These are phyloP conservation scores for Phytophthora citrophthora DNA, from an alignment of 352 stramenopile genomes.

Conservation along the genomic window DNA sequence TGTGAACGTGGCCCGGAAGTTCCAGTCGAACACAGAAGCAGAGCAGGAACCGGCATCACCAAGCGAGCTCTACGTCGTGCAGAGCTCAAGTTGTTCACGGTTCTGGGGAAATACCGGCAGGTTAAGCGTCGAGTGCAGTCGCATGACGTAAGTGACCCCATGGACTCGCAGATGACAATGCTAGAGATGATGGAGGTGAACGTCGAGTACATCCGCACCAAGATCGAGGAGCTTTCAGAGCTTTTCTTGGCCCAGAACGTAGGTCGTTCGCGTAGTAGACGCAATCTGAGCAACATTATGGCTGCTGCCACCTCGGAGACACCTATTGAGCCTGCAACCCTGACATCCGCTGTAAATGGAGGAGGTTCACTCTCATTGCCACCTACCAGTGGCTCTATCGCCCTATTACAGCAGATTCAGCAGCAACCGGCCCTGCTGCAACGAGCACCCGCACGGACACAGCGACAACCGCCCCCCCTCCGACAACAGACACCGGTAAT, in stretches of 20 bases:
- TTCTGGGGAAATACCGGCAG: conserved; percentile 61
- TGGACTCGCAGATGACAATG: conserved; percentile 88
- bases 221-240: conserved; percentile 73
- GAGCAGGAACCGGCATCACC: conserved; percentile 3
- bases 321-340: background rate
- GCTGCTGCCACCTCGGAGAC: background rate
- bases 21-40: conserved; percentile 7
- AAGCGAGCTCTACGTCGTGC: conserved; percentile 37
- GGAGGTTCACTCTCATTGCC: conserved; percentile 10
- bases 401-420: conserved; percentile 22
- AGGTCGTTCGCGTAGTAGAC: conserved; percentile 24
- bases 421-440: conserved; percentile 16
- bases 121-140: conserved; percentile 67
- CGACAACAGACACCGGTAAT: conserved; percentile 17
- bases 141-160: conserved; percentile 73
- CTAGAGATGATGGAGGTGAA: conserved; percentile 89
- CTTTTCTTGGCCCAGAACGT: conserved; percentile 29
- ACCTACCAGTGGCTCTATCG: conserved; percentile 4
- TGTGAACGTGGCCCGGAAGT: conserved; percentile 6
- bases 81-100: conserved; percentile 70
- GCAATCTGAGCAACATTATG: conserved; percentile 22
- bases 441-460: background rate
- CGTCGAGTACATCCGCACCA: conserved; percentile 82
- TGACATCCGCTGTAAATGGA: background rate
- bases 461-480: conserved; percentile 14